Conservation (phyloP, 2,329 filamentous ascomycete species). For the Xylaria sp. region DNA sequence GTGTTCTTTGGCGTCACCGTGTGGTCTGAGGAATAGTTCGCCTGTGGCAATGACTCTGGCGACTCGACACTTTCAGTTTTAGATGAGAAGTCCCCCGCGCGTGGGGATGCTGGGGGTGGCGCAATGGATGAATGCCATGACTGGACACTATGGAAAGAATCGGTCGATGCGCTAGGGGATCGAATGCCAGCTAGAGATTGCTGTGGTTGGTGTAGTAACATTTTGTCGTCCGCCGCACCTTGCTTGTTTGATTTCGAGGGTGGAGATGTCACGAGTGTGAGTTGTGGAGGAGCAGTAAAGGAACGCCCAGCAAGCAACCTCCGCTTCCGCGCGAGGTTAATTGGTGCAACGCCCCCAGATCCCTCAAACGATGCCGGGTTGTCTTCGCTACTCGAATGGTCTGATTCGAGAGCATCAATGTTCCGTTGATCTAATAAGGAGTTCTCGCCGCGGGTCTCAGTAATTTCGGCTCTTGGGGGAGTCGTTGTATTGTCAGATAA, state of each 20-base stretch:
- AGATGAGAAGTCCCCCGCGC: slow-evolving; percentile 52
- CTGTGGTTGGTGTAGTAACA: slow-evolving; percentile 39
- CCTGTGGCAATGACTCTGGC: slow-evolving; percentile 48
- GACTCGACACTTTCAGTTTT: slow-evolving; percentile 55
- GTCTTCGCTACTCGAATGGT: slow-evolving; percentile 28
- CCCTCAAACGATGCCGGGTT: slow-evolving; percentile 47
- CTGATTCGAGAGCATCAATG: slow-evolving; percentile 9
- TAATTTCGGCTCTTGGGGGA: neutral
- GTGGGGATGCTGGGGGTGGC: slow-evolving; percentile 59
- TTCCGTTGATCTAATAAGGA: slow-evolving; percentile 4
- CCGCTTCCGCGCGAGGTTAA: slow-evolving; percentile 47
- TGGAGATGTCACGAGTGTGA: slow-evolving; percentile 56
- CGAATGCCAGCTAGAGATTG: slow-evolving; percentile 46
- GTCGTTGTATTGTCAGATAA: slow-evolving; percentile 1
- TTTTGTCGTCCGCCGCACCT: slow-evolving; percentile 37
- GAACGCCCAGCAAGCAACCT: slow-evolving; percentile 51
- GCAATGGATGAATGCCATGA: slow-evolving; percentile 62
- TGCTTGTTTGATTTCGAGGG: slow-evolving; percentile 50
- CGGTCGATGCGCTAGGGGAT: slow-evolving; percentile 60
- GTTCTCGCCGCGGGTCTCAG: neutral
- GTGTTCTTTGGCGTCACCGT: slow-evolving; percentile 48
- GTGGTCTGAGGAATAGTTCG: slow-evolving; percentile 51
- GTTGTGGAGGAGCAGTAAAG: slow-evolving; percentile 54
- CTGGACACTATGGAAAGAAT: slow-evolving; percentile 66
- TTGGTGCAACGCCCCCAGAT: slow-evolving; percentile 44